Percentiles rank a stretch among this genome's conserved stretches.
phyloP scores from a whole-genome alignment of 1,139 yeast genomes.

The Candida tropicalis region DNA sequence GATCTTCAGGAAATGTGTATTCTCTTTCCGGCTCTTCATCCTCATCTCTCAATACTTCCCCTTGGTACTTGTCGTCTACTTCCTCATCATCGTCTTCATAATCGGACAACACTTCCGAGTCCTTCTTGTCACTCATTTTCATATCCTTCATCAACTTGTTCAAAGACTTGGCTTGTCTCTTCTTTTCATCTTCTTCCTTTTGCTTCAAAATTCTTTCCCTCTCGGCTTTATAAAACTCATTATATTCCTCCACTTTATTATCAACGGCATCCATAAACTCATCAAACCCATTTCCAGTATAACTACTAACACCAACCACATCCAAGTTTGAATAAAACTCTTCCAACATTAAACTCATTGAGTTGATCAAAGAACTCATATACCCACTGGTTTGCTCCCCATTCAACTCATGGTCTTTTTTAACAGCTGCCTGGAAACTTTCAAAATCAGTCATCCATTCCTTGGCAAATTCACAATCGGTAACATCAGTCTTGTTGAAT shows the following conservation, averaged over 20 bases:
- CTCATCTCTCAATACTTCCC: constrained; percentile 64
- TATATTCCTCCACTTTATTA: constrained; percentile 84
- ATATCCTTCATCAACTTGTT: constrained; percentile 79
- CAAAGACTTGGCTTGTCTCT: constrained; percentile 71
- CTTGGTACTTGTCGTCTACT: constrained; percentile 61
- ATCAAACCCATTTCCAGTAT: constrained; percentile 92
- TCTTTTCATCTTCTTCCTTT: constrained; percentile 75
- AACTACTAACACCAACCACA: constrained; percentile 87
- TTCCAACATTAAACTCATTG: constrained; percentile 94
- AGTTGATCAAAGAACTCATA: constrained; percentile 91
- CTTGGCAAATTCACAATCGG: constrained; percentile 81
- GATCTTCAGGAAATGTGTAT: constrained; percentile 75
- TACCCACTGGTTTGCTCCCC: constrained; percentile 83
- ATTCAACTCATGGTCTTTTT: constrained; percentile 60
- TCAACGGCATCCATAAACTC: constrained; percentile 84
- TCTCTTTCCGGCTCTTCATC: constrained; percentile 63
- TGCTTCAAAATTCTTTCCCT: constrained; percentile 79
- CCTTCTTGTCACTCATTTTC: constrained; percentile 52
- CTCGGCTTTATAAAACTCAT: constrained; percentile 80
- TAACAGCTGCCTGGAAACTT: constrained; percentile 78
- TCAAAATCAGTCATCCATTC: constrained; percentile 99
- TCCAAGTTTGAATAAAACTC: constrained; percentile 94
- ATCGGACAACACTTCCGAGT: constrained; percentile 74
- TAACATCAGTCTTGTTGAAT: constrained; percentile 91
- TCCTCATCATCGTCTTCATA: constrained; percentile 36